Evolutionary conservation across 2,329 filamentous ascomycete species (phyloP).

Genomic region (Xylaria sp.): DNA sequence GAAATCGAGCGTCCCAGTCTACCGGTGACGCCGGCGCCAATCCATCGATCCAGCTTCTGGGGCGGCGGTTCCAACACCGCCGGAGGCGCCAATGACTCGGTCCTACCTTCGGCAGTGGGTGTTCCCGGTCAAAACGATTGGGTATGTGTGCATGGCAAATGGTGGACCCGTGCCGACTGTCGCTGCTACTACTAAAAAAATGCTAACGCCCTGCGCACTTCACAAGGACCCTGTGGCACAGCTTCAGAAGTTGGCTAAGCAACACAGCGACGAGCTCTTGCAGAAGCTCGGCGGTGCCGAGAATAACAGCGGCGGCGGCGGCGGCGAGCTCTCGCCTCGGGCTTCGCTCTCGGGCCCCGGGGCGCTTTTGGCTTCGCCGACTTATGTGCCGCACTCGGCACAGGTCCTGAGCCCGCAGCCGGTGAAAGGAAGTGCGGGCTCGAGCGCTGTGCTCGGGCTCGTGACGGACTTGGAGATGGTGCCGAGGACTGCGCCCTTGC

Average conservation of each 20-base stretch:
- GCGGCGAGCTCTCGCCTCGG: conserved; percentile 54
- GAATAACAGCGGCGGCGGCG: conserved; percentile 2
- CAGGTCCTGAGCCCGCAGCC: conserved; percentile 50
- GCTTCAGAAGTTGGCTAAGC: conserved; percentile 71
- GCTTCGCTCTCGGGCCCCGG: conserved; percentile 61
- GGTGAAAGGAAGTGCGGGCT: conserved; percentile 47
- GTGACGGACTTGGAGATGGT: conserved; percentile 30
- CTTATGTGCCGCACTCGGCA: conserved; percentile 50
- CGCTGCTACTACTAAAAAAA: conserved; percentile 55
- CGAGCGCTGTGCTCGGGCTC: conserved; percentile 37
- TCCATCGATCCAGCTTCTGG: conserved; percentile 73
- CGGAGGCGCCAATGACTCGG: conserved; percentile 58
- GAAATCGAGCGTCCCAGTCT: conserved; percentile 83
- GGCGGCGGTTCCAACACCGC: conserved; percentile 52
- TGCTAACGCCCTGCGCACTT: conserved; percentile 56
- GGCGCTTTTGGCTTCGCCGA: conserved; percentile 50
- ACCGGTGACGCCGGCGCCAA: conserved; percentile 86
- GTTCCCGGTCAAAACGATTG: conserved; percentile 89
- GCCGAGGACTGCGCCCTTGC: conserved; percentile 17
- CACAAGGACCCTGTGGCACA: conserved; percentile 72
- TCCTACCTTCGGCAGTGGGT: conserved; percentile 77
- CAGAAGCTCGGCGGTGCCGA: conserved; percentile 52
- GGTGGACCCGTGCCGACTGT: conserved; percentile 58
- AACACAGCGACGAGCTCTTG: conserved; percentile 68
- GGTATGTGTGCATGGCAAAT: conserved; percentile 76